Conservation (phyloP, 345 rosid species). For the Eucalyptus tenuipes region DNA sequence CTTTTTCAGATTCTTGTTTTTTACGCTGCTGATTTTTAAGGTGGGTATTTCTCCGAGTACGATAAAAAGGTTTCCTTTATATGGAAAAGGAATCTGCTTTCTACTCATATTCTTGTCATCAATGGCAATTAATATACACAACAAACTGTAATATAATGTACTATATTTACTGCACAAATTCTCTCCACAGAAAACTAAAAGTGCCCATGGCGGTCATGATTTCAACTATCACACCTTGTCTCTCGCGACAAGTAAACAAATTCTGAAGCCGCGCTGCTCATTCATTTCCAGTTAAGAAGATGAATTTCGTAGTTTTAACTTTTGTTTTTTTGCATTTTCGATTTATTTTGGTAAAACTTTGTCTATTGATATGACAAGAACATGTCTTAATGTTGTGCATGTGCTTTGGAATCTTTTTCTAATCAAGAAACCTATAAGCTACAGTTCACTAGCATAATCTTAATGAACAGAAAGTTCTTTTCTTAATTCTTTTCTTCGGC, state of each 20-base stretch:
- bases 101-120: conserved; percentile 21
- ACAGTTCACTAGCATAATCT: neutral
- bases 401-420: neutral
- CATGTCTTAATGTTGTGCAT: neutral
- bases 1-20: conserved; percentile 7
- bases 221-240: conserved; percentile 23
- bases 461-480: neutral
- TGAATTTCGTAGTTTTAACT: neutral
- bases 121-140: conserved; percentile 4
- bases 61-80: conserved; percentile 37
- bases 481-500: neutral
- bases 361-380: neutral
- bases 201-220: conserved; percentile 26
- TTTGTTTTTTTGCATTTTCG: neutral
- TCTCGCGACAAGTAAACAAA: conserved; percentile 16
- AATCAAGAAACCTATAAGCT: neutral
- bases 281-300: neutral
- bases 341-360: neutral
- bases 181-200: conserved; percentile 1
- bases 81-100: conserved; percentile 54
- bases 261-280: neutral
- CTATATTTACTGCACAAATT: neutral
- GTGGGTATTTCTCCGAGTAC: conserved; percentile 29
- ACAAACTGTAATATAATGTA: neutral
- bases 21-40: conserved; percentile 24